Base-by-base conservation (phyloP, 768 basidiomycete species). In the Tephrocybe sp. region DNA sequence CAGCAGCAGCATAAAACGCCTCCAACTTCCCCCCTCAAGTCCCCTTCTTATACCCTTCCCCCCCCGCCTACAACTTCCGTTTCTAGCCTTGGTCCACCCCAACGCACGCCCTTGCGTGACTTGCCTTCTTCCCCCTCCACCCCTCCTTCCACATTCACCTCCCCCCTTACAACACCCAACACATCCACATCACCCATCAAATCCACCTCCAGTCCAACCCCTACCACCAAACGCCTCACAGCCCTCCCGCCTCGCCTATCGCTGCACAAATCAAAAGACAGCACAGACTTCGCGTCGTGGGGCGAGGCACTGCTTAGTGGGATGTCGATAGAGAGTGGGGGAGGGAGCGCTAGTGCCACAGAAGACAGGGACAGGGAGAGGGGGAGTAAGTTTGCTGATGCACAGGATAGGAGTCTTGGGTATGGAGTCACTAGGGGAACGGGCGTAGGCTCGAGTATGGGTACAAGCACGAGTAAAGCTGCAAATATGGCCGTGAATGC, bases 171-270 rank as follows among this genome's bases (percentile, higher is more conserved):
- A 26, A 11, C 42, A 8, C 13, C 48, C 13, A 30, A 9, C 30
- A 30, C 42, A 23, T 10, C 26, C 23, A 16, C 39, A 39, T 42
- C 31, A 7, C 12, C 32, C 32, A 8, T 16, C 41, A 35, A 22
- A 35, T 23, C 35, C 39, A 13, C 41, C 39, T 32, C 47, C 50
- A 39, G 45, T 19, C 33, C 39, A 33, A 12, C 49, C 38, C 22
- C 23, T 34, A 54, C 45, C 41, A 34, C 52, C 44, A 67, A 68
- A 48, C 60, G 64, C 32, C 62, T 65, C 4, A 63, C 64, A 2
- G 65, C 65, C 1, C 60, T 68, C 17, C 78, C 83, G 0, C 83
- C 83, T 10, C 75, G 83, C 12, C 59, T 85, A 26, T 83, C 82
- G 4, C 67, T 83, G 23, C 79, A 81, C 51, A 65, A 66, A 40